Conservation (phyloP, 352 stramenopile species). For the Globisporangium cederbergense region DNA sequence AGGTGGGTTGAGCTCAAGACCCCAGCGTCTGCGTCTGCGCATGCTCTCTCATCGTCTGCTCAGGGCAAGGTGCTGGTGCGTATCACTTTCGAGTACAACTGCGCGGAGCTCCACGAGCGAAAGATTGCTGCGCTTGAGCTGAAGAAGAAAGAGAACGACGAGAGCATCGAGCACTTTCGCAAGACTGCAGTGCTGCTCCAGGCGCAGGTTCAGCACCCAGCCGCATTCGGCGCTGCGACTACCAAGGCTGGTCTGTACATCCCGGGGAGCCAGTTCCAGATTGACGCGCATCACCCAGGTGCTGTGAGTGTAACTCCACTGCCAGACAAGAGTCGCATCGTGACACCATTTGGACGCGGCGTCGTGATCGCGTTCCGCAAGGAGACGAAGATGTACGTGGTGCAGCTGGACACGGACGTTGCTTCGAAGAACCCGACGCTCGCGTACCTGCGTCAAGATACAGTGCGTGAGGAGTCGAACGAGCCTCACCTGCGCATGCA, state of each 20-base stretch:
- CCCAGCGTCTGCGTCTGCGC: slow-evolving; percentile 30
- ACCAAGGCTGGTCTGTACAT: slow-evolving; percentile 64
- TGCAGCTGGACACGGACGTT: slow-evolving; percentile 62
- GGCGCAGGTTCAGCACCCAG: slow-evolving; percentile 47
- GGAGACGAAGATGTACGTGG: slow-evolving; percentile 78
- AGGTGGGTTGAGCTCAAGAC: slow-evolving; percentile 53
- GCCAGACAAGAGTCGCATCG: slow-evolving; percentile 68
- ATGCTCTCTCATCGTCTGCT: slow-evolving; percentile 15
- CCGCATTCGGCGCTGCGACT: slow-evolving; percentile 56
- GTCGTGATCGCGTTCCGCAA: slow-evolving; percentile 68
- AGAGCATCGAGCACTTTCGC: slow-evolving; percentile 58
- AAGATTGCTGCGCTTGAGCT: slow-evolving; percentile 33
- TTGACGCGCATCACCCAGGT: slow-evolving; percentile 58
- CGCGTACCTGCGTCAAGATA: slow-evolving; percentile 64
- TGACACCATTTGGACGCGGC: slow-evolving; percentile 71
- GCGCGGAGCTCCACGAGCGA: slow-evolving; percentile 35
- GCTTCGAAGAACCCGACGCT: slow-evolving; percentile 57
- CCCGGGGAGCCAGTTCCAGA: slow-evolving; percentile 67
- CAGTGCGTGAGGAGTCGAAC: slow-evolving; percentile 65
- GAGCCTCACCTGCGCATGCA: slow-evolving; percentile 71
- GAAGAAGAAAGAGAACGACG: slow-evolving; percentile 67
- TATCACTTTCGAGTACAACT: slow-evolving; percentile 61
- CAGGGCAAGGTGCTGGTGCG: slow-evolving; percentile 49
- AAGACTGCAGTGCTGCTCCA: slow-evolving; percentile 56
- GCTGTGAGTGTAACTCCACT: slow-evolving; percentile 61